phyloP scores from a whole-genome alignment of 1,284 basidiomycete species.

The Trametes versicolor region DNA sequence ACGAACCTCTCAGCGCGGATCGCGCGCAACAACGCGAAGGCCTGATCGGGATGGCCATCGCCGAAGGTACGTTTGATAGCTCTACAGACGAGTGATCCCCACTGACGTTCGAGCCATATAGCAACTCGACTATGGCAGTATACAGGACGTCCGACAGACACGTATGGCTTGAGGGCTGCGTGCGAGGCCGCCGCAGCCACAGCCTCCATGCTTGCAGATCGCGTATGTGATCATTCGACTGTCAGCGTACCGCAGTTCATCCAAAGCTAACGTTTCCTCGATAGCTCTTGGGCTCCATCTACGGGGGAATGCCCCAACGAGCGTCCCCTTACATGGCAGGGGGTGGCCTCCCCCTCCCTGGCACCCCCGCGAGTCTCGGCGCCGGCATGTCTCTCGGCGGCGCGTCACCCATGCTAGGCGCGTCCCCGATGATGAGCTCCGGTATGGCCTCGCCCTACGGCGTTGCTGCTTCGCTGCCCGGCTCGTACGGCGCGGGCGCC shows the following conservation, averaged over 20 bases:
- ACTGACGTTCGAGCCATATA: not conserved
- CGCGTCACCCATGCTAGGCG: conserved; percentile 15
- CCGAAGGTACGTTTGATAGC: conserved; percentile 57
- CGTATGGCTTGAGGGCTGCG: conserved; percentile 26
- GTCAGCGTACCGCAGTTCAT: not conserved
- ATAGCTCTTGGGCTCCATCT: conserved; percentile 3
- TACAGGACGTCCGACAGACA: conserved; percentile 27
- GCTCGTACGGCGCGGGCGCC: conserved; percentile 13
- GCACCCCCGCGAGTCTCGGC: conserved; percentile 6
- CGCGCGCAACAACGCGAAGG: conserved; percentile 65
- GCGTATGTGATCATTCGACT: conserved; percentile 13
- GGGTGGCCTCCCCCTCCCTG: conserved; percentile 1
- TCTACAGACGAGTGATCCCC: not conserved
- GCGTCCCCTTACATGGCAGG: conserved; percentile 17
- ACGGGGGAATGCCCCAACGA: conserved; percentile 6
- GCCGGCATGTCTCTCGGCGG: conserved; percentile 5
- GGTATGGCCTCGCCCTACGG: conserved; percentile 8
- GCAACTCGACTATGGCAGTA: conserved; percentile 32
- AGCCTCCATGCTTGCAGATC: conserved; percentile 29
- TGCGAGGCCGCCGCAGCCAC: conserved; percentile 29
- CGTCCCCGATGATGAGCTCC: not conserved
- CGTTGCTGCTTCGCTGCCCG: conserved; percentile 2
- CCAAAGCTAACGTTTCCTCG: not conserved
- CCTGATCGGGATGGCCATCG: conserved; percentile 68
- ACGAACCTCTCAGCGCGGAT: conserved; percentile 63